Evolutionary conservation across 257 asterid genomes (phyloP), one percentile per base, ranked within the genome.

Genomic region (Mitragyna speciosa): DNA sequence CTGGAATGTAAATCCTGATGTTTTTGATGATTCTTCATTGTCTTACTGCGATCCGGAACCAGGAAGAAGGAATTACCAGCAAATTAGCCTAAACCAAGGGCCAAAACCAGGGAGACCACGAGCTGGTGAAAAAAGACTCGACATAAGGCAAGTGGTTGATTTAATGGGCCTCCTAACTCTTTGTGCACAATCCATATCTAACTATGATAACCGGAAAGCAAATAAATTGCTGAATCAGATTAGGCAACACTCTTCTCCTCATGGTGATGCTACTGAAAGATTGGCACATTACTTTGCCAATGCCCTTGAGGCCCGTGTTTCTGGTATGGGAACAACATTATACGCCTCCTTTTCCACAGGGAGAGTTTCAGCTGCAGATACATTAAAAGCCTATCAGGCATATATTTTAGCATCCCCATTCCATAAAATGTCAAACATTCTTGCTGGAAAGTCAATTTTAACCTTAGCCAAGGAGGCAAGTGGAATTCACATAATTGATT

Each of bases 251-350:
- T 72, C 84, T 39, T 83, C 89, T 4, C 84, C 88, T 19, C 39
- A 26, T 51, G 86, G 90, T 9, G 87, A 87, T 31, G 88, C 84
- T 43, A 74, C 77, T 8, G 87, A 83, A 69, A 85, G 88, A 73
- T 14, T 83, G 79, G 87, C 87, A 9, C 78, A 81, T 43, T 83
- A 70, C 65, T 54, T 87, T 71, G 88, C 88, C 11, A 75, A 83
- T n/a, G 84, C 87, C 47, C 82, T 85, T 0, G 86, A 87, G 76
- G 90, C 86, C 15, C 86, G 88, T 19, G n/a, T 85, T 7, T 75
- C 81, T 9, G 87, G 90, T 10, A 85, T 79, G 33, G 87, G 90
- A 10, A 43, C 82, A 22, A 74, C 77, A 12, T 43, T 79, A 19
- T 83, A 83, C 33, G 28, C 81, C 28, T 75, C 74, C 64, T 31